Evolutionary conservation across 208 protist genomes (phyloP).

Genomic region (Leishmania major): DNA sequence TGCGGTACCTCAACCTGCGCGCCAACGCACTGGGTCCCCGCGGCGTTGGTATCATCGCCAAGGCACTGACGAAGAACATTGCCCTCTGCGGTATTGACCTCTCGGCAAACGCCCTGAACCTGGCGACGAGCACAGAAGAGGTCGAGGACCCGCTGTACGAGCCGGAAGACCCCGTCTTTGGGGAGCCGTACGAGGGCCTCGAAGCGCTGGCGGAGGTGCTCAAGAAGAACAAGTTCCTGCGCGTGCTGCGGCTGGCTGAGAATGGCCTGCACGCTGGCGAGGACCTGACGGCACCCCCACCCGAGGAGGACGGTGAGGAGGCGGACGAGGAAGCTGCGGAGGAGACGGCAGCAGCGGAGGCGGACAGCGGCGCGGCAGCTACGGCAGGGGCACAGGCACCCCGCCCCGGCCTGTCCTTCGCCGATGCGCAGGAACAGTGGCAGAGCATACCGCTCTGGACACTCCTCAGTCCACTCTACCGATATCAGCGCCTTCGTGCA

Average conservation of each 20-base stretch:
- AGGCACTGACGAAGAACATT: conserved; percentile 90
- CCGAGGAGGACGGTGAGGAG: conserved; percentile 52
- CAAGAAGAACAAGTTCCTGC: conserved; percentile 92
- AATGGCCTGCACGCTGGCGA: conserved; percentile 87
- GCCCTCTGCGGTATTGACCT: conserved; percentile 68
- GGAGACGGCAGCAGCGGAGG: conserved; percentile 10
- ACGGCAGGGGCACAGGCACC: neutral
- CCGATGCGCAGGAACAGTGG: conserved; percentile 43
- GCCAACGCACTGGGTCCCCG: conserved; percentile 72
- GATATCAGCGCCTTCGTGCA: conserved; percentile 71
- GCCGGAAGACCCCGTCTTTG: conserved; percentile 82
- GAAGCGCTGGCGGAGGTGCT: conserved; percentile 86
- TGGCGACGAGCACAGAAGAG: conserved; percentile 44
- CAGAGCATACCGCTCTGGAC: conserved; percentile 77
- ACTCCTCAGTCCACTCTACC: conserved; percentile 69
- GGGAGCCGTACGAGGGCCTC: conserved; percentile 69
- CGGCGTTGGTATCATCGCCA: conserved; percentile 83
- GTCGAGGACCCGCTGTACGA: conserved; percentile 76
- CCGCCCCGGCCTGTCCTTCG: conserved; percentile 13
- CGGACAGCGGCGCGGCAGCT: neutral
- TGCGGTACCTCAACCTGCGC: conserved; percentile 83
- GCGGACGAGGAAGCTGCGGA: conserved; percentile 36
- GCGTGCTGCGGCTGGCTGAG: conserved; percentile 61
- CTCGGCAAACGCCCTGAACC: conserved; percentile 62
- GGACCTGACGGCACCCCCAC: conserved; percentile 44